Evolutionary conservation across 148 eudicot species (phyloP).

Genomic region (Rheum nobile): DNA sequence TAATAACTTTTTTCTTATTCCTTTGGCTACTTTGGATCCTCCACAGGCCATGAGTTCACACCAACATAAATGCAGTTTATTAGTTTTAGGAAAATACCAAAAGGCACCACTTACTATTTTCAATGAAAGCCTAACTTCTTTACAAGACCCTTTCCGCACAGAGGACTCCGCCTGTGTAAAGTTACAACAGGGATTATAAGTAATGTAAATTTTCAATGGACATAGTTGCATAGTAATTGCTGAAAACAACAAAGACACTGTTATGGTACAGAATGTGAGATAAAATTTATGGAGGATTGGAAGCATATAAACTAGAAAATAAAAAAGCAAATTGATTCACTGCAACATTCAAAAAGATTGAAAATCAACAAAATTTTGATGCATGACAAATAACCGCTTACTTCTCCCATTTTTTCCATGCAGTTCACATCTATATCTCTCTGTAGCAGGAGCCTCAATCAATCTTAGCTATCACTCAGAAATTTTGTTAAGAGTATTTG

Average conservation of each 20-base stretch:
- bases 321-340: neutral
- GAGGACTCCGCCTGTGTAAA: constrained; percentile 45
- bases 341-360: neutral
- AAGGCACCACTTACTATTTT: constrained; percentile 52
- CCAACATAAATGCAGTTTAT: neutral
- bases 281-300: neutral
- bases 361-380: neutral
- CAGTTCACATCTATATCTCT: neutral
- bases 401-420: neutral
- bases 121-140: constrained; percentile 56
- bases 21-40: neutral
- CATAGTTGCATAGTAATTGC: neutral
- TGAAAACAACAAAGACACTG: neutral
- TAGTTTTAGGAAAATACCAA: neutral
- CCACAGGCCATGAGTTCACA: constrained; percentile 1
- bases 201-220: neutral
- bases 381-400: neutral
- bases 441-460: neutral
- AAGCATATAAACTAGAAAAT: neutral
- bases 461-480: neutral
- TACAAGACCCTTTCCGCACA: constrained; percentile 38
- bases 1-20: neutral
- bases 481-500: neutral
- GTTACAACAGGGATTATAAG: constrained; percentile 8
- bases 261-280: neutral